Evolutionary conservation across 208 protist genomes (phyloP), one percentile per base, ranked within the genome.

Genomic region (Acanthamoeba healyi): DNA sequence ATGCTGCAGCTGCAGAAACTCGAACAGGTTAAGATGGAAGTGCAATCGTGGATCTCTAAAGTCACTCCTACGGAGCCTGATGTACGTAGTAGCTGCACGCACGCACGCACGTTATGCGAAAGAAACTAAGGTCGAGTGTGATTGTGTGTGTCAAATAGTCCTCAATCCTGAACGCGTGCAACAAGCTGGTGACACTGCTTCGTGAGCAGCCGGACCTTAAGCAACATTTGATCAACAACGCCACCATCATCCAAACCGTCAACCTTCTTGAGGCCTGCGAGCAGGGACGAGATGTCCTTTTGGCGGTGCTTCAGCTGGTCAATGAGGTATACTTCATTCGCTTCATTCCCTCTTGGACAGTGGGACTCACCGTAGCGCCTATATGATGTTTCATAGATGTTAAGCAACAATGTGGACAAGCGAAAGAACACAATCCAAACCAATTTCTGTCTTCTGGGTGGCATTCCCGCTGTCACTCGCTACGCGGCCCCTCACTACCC

Each of bases 381-480:
- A 24, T 38, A 1, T 79, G 0, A 12, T 79, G 32, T 29, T 93
- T 38, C 29, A 81, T 65, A 93, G 89, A 81, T 93, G 46, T 24
- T 82, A 19, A 79, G 89, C 65, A 97, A 97, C 81, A 58, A 97
- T 42, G 87, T 86, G 26, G 96, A 97, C 46, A 90, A 93, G 46
- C 51, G 56, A 38, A 96, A 96, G 81, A 95, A 93, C 42, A 65
- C 70, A 6, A 97, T 98, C 72, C 93, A 97, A 82, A 97, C 98
- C 32, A 98, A 95, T 49, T 88, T 98, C 24, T 97, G 97, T 84
- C 67, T 98, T 2, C 63, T 98, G 1, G 97, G 97, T 56, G 94
- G 94, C 94, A 96, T 98, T 19, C 97, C 97, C 9, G 94, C 96
- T 0, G 87, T 98, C 42, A 97, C 97, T 58, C 54, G 92, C 29